Evolutionary conservation across 2,329 filamentous ascomycete species (phyloP), one percentile per base, ranked within the genome.

Genomic region (Fusarium begoniae): DNA sequence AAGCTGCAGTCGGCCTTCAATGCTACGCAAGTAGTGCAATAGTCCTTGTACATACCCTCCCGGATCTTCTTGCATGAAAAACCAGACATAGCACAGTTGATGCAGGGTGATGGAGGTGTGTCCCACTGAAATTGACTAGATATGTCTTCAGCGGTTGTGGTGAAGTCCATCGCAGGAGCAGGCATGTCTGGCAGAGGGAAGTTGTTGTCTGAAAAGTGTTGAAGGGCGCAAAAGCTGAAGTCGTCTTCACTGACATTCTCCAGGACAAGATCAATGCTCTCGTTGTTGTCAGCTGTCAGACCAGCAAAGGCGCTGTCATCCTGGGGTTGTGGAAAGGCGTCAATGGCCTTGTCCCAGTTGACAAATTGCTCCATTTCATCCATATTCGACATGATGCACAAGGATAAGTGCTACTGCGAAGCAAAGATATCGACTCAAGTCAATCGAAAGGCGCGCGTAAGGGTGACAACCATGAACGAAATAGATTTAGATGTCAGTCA

Each of bases 321-420:
- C 67, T 82, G 78, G 70, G 78, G 75, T 69, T 79, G 75, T 61
- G 79, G 81, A 65, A 82, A 77, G 45, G 81, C 79, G 47, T 84
- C 82, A 51, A 82, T 86, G 56, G 85, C 84, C 66, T 86, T 82
- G 75, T 90, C 88, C 88, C 90, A 91, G 79, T 90, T 85, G 80
- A 93, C 88, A 79, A 92, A 90, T 70, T 91, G 87, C 63, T 92
- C 90, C 84, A 88, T 83, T 61, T 90, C 86, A 63, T 89, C 85
- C 72, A 88, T 77, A 65, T 75, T 69, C n/a, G 81, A 67, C 82
- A 83, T 82, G 64, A 56, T 74, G 74, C 66, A 61, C 71, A 66
- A 65, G 59, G 66, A 14, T 62, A 62, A 63, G 38, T 50, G 41
- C 54, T 58, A 67, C 51, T 70, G 69, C 67, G 61, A 67, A 63